These are phyloP conservation scores for Fomitopsis palustris DNA, from an alignment of 1,284 basidiomycete genomes.

Conservation along the genomic window DNA sequence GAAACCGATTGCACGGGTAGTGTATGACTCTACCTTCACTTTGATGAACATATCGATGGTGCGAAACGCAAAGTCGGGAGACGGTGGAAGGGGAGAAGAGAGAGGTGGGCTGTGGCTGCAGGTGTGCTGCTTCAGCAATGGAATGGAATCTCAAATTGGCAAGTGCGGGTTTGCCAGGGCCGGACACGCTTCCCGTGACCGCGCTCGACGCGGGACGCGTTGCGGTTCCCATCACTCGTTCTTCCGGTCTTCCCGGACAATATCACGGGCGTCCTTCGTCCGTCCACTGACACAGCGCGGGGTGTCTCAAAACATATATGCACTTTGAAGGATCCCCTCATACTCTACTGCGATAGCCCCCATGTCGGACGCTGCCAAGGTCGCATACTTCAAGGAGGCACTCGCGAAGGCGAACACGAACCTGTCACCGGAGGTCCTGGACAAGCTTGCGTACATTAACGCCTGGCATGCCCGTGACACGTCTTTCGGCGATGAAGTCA, in stretches of 20 bases:
- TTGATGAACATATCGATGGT: slow-evolving; percentile 69
- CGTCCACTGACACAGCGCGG: too few species aligned
- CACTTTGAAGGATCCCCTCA: neutral
- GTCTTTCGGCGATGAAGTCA: slow-evolving; percentile 10
- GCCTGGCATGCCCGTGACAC: neutral
- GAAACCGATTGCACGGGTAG: neutral
- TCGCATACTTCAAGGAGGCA: neutral
- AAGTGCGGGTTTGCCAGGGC: neutral
- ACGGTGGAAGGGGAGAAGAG: neutral
- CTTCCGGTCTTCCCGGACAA: neutral
- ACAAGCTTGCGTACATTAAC: slow-evolving; percentile 9
- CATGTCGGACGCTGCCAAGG: neutral
- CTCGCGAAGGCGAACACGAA: slow-evolving; percentile 11
- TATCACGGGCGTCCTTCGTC: neutral
- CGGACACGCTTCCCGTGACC: neutral
- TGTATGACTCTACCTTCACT: slow-evolving; percentile 58
- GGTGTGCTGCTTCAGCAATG: neutral
- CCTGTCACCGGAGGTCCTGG: slow-evolving; percentile 10
- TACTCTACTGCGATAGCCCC: neutral
- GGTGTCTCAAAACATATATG: neutral
- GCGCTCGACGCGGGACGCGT: neutral
- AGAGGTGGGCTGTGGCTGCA: neutral
- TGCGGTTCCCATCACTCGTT: neutral
- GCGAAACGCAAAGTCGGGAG: neutral
- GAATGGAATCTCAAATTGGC: slow-evolving; percentile 10